These are phyloP conservation scores for Rhynchospora breviuscula DNA, from an alignment of 176 grass and related monocot genomes.

Conservation along the genomic window DNA sequence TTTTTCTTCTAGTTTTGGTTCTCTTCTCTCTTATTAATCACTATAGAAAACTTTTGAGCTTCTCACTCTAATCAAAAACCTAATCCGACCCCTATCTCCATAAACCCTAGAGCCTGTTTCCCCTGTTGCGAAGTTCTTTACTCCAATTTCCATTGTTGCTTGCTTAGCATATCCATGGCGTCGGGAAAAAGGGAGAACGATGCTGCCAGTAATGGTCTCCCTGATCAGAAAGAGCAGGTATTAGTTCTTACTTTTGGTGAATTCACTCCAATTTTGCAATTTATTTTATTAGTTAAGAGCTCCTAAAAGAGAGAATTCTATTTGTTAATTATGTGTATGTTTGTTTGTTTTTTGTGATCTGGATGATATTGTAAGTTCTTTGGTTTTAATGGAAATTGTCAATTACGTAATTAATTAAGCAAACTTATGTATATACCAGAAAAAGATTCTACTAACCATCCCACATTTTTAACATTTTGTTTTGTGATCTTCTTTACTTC, in stretches of 20 bases:
- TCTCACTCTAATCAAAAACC: not conserved
- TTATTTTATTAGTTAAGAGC: not conserved
- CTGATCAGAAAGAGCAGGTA: slow-evolving; percentile 30
- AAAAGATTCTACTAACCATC: not conserved
- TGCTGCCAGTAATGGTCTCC: slow-evolving; percentile 16
- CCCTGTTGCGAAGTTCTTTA: not conserved
- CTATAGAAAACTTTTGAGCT: not conserved
- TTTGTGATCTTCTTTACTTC: not conserved
- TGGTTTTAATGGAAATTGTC: not conserved
- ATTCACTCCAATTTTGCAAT: not conserved
- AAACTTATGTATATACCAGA: not conserved
- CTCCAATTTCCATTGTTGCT: not conserved
- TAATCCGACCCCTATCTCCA: not conserved
- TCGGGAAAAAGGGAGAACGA: slow-evolving; percentile 26
- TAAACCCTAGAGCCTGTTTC: not conserved
- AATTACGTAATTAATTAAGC: not conserved
- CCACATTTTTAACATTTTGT: not conserved
- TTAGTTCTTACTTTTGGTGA: slow-evolving; percentile 5
- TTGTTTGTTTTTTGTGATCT: not conserved
- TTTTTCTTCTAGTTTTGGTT: not conserved
- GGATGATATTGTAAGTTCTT: not conserved
- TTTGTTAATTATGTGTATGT: not conserved
- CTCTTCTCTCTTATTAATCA: not conserved
- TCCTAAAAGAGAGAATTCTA: too few relatives aligned
- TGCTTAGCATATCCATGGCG: slow-evolving; percentile 17